phyloP scores from a whole-genome alignment of 2,329 filamentous ascomycete species.

The Venturia effusa region DNA sequence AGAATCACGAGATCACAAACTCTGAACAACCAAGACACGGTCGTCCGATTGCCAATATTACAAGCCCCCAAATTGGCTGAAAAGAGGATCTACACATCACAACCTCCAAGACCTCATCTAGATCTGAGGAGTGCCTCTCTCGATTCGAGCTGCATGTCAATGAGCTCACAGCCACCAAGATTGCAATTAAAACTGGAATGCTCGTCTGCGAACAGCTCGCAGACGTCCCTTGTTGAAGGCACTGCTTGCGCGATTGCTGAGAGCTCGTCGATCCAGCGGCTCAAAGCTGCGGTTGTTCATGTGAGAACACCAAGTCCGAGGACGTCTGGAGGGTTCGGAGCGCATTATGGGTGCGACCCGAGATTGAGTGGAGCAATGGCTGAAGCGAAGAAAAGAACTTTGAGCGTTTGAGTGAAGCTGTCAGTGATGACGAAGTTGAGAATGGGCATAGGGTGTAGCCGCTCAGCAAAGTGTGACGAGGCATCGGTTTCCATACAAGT shows the following conservation, averaged over 20 bases:
- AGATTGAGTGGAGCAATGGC: background rate
- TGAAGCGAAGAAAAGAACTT: background rate
- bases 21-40: no score
- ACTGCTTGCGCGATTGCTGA: background rate
- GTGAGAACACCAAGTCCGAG: background rate
- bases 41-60: background rate
- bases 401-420: background rate
- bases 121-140: background rate
- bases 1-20: background rate
- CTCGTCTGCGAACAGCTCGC: background rate
- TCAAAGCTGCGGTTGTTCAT: background rate
- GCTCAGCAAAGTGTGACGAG: no score
- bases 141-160: background rate
- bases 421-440: no score
- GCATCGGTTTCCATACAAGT: no score
- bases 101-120: background rate
- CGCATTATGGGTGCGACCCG: background rate
- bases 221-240: background rate
- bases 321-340: background rate
- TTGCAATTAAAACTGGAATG: background rate
- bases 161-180: background rate
- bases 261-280: background rate
- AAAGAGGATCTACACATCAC: background rate
- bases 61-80: background rate
- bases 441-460: no score